Percentiles rank a stretch among this genome's conserved stretches.
phyloP scores from a whole-genome alignment of 2,329 filamentous ascomycete genomes.

The Chaetomiaceae sp. region DNA sequence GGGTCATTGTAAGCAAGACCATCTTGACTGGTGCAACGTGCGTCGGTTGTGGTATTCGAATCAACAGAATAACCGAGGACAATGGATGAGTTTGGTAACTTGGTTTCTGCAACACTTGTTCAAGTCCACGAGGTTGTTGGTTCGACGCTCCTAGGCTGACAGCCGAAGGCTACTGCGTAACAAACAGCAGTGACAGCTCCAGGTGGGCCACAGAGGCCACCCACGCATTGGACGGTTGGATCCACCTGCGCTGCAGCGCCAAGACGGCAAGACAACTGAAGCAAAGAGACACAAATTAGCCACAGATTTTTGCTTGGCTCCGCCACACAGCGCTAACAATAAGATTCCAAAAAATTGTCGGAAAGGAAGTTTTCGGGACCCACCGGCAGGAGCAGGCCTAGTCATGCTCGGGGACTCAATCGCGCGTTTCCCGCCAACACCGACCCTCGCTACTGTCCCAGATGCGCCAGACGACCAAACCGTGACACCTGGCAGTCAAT shows the following conservation, averaged over 20 bases:
- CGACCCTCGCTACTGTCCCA: conserved; percentile 4
- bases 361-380: conserved; percentile 28
- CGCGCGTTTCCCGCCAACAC: conserved; percentile 6
- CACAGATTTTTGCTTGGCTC: background rate
- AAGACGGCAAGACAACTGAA: background rate
- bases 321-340: conserved; percentile 7
- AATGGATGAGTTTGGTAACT: too few species aligned
- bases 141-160: too few species aligned
- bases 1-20: conserved; percentile 75
- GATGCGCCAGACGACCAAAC: conserved; percentile 16
- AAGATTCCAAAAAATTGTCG: conserved; percentile 19
- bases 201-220: too few species aligned
- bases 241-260: background rate
- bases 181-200: too few species aligned
- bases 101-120: too few species aligned
- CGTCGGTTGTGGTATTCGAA: too few species aligned
- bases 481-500: conserved; percentile 29
- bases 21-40: too few species aligned
- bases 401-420: conserved; percentile 1
- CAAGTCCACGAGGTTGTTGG: too few species aligned
- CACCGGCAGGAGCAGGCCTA: conserved; percentile 1
- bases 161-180: too few species aligned
- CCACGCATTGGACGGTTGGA: too few species aligned
- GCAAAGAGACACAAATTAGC: background rate
- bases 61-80: too few species aligned